Base-by-base conservation (phyloP, 306 rosid genomes). In the Carpinus viminea region DNA sequence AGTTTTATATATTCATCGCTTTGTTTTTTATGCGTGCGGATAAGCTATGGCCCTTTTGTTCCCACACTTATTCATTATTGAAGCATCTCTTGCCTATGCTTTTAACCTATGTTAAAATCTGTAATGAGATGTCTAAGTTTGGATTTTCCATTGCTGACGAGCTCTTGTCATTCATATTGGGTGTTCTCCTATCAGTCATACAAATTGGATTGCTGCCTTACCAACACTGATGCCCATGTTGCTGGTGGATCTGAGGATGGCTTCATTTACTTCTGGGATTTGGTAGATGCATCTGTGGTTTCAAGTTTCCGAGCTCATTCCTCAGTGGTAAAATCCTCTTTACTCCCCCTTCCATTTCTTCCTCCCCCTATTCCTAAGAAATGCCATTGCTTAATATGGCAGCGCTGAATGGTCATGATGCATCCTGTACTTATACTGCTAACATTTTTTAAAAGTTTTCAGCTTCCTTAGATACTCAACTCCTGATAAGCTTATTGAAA, bases 231-330 rank as follows among this genome's bases (percentile, higher is more conserved):
- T 88, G 97, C 97, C 75, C 89, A 90, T 86, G 91, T 95, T 74
- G 80, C 89, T 17, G 94, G 98, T 80, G 99, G 98, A 78, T 95
- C 97, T 36, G 98, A 95, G 85, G 97, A 95, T 84, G 98, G 97
- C 60, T 91, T 53, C 78, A 83, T 95, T 34, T 93, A 87, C 85
- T 91, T 92, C 80, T 95, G 98, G 98, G 98, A 93, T 86, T 88
- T 95, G 74, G 98, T 95, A 24, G 99, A 95, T 77, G 98, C 93
- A 64, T 87, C 92, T 46, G 89, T 92, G 52, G 97, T 86, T 21
- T 88, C 96, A 74, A 88, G 85, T 26, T 90, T 93, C 86, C 91
- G 86, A 75, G 98, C 98, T 41, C 99, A 95, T 81, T 74, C 87
- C 12, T 90, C 98, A n/a, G 94, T 91, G 91, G 98, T 95, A 95